Base-by-base conservation (phyloP, 106 monocot genomes). In the Triglochin maritima region DNA sequence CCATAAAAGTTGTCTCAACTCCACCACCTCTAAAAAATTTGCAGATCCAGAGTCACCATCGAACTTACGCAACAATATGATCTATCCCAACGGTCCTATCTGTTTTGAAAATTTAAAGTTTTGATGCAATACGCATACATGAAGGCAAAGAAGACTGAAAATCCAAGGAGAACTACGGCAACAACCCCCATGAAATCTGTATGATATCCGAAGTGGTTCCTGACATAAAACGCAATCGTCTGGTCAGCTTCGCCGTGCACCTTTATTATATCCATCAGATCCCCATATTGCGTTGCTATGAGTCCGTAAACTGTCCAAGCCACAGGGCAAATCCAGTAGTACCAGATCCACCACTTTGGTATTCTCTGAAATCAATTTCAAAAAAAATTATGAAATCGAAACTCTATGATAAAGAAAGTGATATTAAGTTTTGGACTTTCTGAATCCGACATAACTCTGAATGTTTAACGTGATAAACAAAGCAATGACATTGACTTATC, bases 291-390 rank as follows among this genome's bases (percentile, higher is more conserved):
- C 2, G 86, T 66, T 2, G 72, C 71, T 12, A 93, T 83, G 9
- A 93, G 62, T 5, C 92, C 93, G 15, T 93, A 82, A 12, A 89
- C 73, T 3, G 86, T 89, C 88, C 88, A 93, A 10, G 83, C 69
- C 41, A 84, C 46, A 0, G 88, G 88, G 54, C 76, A 82, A 42
- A 83, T 69, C 88, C 88, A 88, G 69, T 77, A 85, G 79, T 81
- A 93, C 92, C 86, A 93, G 9, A 70, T 64, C 93, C 86, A 86
- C 86, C 86, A 86, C 41, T 64, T 71, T 0, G 88, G 93, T n/a
- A 86, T 73, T 74, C 60, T 81, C 88, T 93, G 81, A 60, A 79
- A 70, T 29, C 9, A 57, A 57, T 6, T 65, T 44, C 10, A 72
- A 44, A 4, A 49, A 62, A 69, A 68, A 3, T 13, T 4, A 61